Evolutionary conservation across 192 early-diverging fungal genomes (phyloP).

Genomic region (Coemansia sp.): DNA sequence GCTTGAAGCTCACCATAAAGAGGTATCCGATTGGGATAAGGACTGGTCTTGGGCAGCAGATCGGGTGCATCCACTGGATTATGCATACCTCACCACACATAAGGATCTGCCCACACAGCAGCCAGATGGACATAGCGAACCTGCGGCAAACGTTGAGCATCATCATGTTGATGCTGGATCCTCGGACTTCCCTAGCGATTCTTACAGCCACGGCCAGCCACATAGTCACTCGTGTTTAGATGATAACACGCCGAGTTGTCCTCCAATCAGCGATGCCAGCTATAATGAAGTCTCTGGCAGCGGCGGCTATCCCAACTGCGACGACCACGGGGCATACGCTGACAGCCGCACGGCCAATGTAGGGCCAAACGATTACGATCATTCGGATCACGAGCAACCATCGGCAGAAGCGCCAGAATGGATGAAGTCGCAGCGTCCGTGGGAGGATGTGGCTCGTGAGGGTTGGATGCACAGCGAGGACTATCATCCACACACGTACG

Average conservation of each 20-base stretch:
- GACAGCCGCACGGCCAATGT: neutral
- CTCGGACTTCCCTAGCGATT: neutral
- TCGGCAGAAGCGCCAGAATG: constrained; percentile 25
- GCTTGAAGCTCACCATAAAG: constrained; percentile 5
- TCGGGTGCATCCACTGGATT: constrained; percentile 53
- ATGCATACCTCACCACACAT: constrained; percentile 36
- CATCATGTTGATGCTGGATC: neutral
- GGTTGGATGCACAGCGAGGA: constrained; percentile 55
- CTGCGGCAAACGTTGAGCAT: neutral
- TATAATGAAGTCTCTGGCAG: neutral
- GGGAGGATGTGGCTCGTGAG: constrained; percentile 60
- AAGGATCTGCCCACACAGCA: constrained; percentile 1
- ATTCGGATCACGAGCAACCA: neutral
- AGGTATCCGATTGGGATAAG: constrained; percentile 56
- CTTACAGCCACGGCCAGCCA: neutral
- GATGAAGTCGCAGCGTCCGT: constrained; percentile 57
- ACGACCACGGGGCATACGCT: neutral
- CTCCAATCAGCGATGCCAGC: neutral
- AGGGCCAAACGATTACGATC: neutral
- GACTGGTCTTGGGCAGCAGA: constrained; percentile 55
- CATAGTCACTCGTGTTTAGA: neutral
- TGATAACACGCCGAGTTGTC: neutral
- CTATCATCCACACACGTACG: constrained; percentile 49
- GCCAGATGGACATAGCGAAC: neutral
- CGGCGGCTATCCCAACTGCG: neutral